These are phyloP conservation scores for Euphorbia schlechtendalii DNA, from an alignment of 441 rosid genomes.

Conservation along the genomic window DNA sequence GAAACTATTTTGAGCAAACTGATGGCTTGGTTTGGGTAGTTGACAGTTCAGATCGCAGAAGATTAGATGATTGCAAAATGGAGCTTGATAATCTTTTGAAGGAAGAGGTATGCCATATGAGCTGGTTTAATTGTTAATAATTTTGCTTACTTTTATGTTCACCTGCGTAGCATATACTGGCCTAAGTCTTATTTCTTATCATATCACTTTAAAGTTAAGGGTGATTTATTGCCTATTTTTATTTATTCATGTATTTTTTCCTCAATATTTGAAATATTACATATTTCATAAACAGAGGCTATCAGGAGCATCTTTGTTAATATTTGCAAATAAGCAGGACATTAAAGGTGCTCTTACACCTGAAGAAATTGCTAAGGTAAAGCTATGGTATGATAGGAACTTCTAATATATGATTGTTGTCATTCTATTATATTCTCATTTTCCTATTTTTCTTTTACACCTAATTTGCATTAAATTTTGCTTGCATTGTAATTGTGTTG, in stretches of 20 bases:
- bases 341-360: constrained; percentile 84
- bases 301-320: constrained; percentile 78
- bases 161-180: too few species aligned
- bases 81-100: constrained; percentile 87
- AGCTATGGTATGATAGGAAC: neutral
- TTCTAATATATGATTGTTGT: constrained; percentile 1
- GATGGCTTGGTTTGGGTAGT: constrained; percentile 98
- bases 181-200: too few species aligned
- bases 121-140: neutral
- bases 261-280: neutral
- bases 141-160: neutral
- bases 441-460: too few species aligned
- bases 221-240: neutral
- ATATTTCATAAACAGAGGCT: constrained; percentile 52
- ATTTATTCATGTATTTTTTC: neutral
- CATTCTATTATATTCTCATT: neutral
- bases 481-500: too few species aligned
- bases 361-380: constrained; percentile 75
- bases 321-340: constrained; percentile 91
- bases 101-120: constrained; percentile 87
- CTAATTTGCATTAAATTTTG: neutral
- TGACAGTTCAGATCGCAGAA: constrained; percentile 90
- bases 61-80: constrained; percentile 89
- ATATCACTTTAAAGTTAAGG: neutral
- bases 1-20: constrained; percentile 97